Evolutionary conservation across 345 rosid genomes (phyloP).

Genomic region (Odontarrhena argentea): DNA sequence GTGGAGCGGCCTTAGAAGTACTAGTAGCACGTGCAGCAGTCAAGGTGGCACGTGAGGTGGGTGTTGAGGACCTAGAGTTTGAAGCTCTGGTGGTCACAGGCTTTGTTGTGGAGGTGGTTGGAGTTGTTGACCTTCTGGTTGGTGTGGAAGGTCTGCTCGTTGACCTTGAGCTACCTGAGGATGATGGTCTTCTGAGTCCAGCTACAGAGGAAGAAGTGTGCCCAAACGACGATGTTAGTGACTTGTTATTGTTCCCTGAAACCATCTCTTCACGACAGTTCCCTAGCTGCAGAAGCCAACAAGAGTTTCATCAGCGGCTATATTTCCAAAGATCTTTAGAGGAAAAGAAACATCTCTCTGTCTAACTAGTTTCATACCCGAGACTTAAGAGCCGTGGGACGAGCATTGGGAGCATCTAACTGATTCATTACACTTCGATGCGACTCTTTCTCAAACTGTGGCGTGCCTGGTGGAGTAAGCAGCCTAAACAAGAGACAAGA

Average conservation of each 20-base stretch:
- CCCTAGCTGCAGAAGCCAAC: slow-evolving; percentile 49
- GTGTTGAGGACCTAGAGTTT: slow-evolving; percentile 66
- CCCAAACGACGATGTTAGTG: slow-evolving; percentile 43
- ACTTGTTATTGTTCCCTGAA: slow-evolving; percentile 37
- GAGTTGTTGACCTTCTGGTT: slow-evolving; percentile 51
- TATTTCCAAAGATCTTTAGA: neutral
- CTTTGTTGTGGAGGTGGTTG: slow-evolving; percentile 36
- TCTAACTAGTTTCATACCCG: slow-evolving; percentile 54
- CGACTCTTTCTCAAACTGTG: slow-evolving; percentile 61
- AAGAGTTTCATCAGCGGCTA: slow-evolving; percentile 6
- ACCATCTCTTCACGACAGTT: slow-evolving; percentile 52
- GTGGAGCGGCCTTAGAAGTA: slow-evolving; percentile 13
- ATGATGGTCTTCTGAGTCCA: slow-evolving; percentile 60
- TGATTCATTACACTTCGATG: slow-evolving; percentile 53
- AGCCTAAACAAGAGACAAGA: slow-evolving; percentile 57
- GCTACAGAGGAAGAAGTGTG: slow-evolving; percentile 47
- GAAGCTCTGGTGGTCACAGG: slow-evolving; percentile 55
- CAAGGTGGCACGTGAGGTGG: slow-evolving; percentile 62
- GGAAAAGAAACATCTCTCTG: slow-evolving; percentile 7
- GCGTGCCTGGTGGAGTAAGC: slow-evolving; percentile 87
- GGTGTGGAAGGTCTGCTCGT: slow-evolving; percentile 62
- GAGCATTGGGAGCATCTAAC: slow-evolving; percentile 51
- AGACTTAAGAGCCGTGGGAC: slow-evolving; percentile 51
- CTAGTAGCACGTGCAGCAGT: slow-evolving; percentile 47
- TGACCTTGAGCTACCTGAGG: slow-evolving; percentile 54